phyloP scores from a whole-genome alignment of 2,329 filamentous ascomycete genomes.

The Pseudocercospora vitis region DNA sequence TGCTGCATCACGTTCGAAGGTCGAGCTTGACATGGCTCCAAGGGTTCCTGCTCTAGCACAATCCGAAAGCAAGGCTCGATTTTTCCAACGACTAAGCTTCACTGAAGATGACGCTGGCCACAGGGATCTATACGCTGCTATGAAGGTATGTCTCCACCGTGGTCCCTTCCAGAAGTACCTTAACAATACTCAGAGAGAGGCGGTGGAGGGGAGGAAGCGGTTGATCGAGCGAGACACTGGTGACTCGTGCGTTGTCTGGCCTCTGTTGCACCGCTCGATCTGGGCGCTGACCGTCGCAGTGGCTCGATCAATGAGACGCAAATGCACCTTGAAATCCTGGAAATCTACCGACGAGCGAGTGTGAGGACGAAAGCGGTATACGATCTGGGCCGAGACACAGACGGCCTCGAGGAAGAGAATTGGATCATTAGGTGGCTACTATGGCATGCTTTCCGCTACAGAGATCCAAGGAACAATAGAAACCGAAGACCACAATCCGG shows the following conservation, averaged over 20 bases:
- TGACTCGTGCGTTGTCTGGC: constrained; percentile 26
- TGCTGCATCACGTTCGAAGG: too few relatives aligned
- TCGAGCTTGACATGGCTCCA: constrained; percentile 31
- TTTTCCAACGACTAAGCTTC: constrained; percentile 45
- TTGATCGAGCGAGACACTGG: constrained; percentile 39
- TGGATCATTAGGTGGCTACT: constrained; percentile 53
- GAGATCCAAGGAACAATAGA: constrained; percentile 28
- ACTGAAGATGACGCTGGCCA: constrained; percentile 38
- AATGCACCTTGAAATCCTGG: constrained; percentile 46
- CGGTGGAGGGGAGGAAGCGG: constrained; percentile 40
- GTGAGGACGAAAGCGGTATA: constrained; percentile 43
- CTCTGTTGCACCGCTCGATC: not conserved
- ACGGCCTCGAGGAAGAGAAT: constrained; percentile 46
- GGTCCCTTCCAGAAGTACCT: not conserved
- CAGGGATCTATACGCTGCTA: constrained; percentile 42
- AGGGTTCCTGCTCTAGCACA: constrained; percentile 38
- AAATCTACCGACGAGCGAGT: constrained; percentile 42
- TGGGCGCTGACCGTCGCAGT: constrained; percentile 31
- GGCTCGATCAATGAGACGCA: constrained; percentile 50
- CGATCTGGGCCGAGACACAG: constrained; percentile 44
- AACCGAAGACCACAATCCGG: constrained; percentile 3
- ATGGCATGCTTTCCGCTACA: constrained; percentile 52
- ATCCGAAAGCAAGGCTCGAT: constrained; percentile 47
- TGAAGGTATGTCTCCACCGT: constrained; percentile 42
- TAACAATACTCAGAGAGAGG: constrained; percentile 39